These are phyloP conservation scores for Phytophthora citrophthora DNA, from an alignment of 352 stramenopile species.

Conservation along the genomic window DNA sequence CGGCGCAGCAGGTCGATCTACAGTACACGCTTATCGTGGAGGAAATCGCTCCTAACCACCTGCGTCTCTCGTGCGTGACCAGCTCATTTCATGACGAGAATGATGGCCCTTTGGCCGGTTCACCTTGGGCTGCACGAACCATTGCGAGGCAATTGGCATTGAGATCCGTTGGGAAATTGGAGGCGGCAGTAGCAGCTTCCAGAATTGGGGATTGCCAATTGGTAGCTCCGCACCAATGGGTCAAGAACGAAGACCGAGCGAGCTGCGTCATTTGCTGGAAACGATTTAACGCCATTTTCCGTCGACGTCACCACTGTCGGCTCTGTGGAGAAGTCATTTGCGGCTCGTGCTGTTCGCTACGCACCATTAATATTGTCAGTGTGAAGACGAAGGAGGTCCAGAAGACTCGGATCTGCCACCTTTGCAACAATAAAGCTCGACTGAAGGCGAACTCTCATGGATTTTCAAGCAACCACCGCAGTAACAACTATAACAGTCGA, in stretches of 20 bases:
- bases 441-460: slow-evolving; percentile 39
- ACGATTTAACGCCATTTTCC: slow-evolving; percentile 61
- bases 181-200: slow-evolving; percentile 52
- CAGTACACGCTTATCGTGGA: slow-evolving; percentile 75
- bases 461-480: slow-evolving; percentile 31
- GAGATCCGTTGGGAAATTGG: slow-evolving; percentile 53
- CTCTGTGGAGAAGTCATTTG: slow-evolving; percentile 74
- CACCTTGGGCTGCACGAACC: slow-evolving; percentile 35
- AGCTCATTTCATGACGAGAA: slow-evolving; percentile 61
- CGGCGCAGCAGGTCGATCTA: slow-evolving; percentile 45
- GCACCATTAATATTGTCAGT: slow-evolving; percentile 42
- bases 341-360: slow-evolving; percentile 55
- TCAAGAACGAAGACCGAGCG: slow-evolving; percentile 64
- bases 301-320: slow-evolving; percentile 67
- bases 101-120: slow-evolving; percentile 31
- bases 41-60: slow-evolving; percentile 49
- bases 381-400: slow-evolving; percentile 43
- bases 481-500: slow-evolving; percentile 12
- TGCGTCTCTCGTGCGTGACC: slow-evolving; percentile 65
- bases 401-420: slow-evolving; percentile 73
- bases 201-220: slow-evolving; percentile 54
- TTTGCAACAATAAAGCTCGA: slow-evolving; percentile 64
- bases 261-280: slow-evolving; percentile 75
- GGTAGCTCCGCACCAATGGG: slow-evolving; percentile 59
- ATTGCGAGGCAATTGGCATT: slow-evolving; percentile 57